Percentiles rank a stretch among this genome's conserved stretches.
Evolutionary conservation across 2,329 filamentous ascomycete genomes (phyloP).

Genomic region (Teratosphaeria viscida): DNA sequence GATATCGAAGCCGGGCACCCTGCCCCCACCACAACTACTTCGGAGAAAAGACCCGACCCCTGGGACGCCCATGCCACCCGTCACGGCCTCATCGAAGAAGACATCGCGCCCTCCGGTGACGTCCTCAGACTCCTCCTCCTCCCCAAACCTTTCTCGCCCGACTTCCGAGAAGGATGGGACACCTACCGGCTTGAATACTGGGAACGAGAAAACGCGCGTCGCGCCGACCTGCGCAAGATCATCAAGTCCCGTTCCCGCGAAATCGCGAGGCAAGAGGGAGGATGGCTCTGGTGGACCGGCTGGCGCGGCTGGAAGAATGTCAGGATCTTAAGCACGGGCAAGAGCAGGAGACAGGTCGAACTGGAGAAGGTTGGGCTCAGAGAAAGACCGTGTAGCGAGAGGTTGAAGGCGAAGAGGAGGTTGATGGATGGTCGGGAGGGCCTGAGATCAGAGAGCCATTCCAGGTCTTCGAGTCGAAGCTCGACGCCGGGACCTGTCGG

Average conservation of each 20-base stretch:
- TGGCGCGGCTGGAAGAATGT: slow-evolving; percentile 46
- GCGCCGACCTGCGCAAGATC: slow-evolving; percentile 60
- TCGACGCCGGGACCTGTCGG: slow-evolving; percentile 15
- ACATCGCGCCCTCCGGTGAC: slow-evolving; percentile 80
- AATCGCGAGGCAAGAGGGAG: slow-evolving; percentile 54
- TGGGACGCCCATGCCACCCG: slow-evolving; percentile 25
- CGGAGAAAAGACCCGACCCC: not conserved
- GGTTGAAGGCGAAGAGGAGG: slow-evolving; percentile 10
- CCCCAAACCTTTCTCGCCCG: slow-evolving; percentile 88
- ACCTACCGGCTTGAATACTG: slow-evolving; percentile 89
- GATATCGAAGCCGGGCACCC: slow-evolving; percentile 28
- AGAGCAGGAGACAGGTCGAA: slow-evolving; percentile 19
- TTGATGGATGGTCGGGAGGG: slow-evolving; percentile 5
- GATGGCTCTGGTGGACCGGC: slow-evolving; percentile 81
- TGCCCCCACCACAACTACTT: not conserved
- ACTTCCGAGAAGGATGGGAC: slow-evolving; percentile 96
- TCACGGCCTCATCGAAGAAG: slow-evolving; percentile 59
- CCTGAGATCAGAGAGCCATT: slow-evolving; percentile 12
- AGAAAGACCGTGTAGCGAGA: slow-evolving; percentile 14
- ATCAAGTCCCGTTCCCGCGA: slow-evolving; percentile 59
- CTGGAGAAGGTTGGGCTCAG: slow-evolving; percentile 20
- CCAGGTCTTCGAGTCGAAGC: slow-evolving; percentile 12
- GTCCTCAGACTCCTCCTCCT: slow-evolving; percentile 82
- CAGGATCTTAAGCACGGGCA: slow-evolving; percentile 14
- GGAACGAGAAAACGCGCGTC: slow-evolving; percentile 89